Conservation (phyloP, 2,329 filamentous ascomycete genomes). For the Anthostomella pinea region DNA sequence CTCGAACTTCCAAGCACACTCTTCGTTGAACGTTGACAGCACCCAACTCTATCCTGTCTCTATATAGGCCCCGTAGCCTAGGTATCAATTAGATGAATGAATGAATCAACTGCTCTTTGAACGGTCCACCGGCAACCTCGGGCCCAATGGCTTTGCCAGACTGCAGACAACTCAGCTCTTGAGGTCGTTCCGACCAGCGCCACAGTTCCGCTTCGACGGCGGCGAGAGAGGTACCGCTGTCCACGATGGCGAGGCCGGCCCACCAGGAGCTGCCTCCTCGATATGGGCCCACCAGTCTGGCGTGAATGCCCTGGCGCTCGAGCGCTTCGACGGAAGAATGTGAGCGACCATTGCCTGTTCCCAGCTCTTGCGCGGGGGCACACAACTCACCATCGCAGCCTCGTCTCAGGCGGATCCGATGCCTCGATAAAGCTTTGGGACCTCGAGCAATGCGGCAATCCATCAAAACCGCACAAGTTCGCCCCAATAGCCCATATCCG, state of each 20-base stretch:
- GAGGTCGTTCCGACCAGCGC: slow-evolving; percentile 64
- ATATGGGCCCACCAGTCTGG: slow-evolving; percentile 72
- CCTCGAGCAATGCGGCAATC: slow-evolving; percentile 59
- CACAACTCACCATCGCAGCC: too few relatives aligned
- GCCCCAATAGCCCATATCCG: slow-evolving; percentile 52
- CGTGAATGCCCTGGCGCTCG: slow-evolving; percentile 75
- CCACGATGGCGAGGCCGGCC: slow-evolving; percentile 23
- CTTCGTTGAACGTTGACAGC: too few relatives aligned
- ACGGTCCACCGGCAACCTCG: slow-evolving; percentile 68
- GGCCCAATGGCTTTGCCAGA: slow-evolving; percentile 61
- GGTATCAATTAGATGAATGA: slow-evolving; percentile 48
- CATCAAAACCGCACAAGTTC: slow-evolving; percentile 46
- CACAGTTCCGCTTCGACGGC: slow-evolving; percentile 69
- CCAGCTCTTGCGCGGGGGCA: too few relatives aligned
- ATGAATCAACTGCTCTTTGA: slow-evolving; percentile 78
- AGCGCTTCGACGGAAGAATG: slow-evolving; percentile 78
- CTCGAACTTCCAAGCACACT: too few relatives aligned
- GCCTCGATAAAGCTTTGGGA: slow-evolving; percentile 86
- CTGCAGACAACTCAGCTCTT: slow-evolving; percentile 65
- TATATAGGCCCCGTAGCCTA: slow-evolving; percentile 7
- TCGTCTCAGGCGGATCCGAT: slow-evolving; percentile 83
- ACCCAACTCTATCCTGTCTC: too few relatives aligned
- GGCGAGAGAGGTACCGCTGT: slow-evolving; percentile 40
- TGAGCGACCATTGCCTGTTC: too few relatives aligned
- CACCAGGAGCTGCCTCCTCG: slow-evolving; percentile 33